Base-by-base conservation (phyloP, 805 yeast species). In the Lachancea waltii region DNA sequence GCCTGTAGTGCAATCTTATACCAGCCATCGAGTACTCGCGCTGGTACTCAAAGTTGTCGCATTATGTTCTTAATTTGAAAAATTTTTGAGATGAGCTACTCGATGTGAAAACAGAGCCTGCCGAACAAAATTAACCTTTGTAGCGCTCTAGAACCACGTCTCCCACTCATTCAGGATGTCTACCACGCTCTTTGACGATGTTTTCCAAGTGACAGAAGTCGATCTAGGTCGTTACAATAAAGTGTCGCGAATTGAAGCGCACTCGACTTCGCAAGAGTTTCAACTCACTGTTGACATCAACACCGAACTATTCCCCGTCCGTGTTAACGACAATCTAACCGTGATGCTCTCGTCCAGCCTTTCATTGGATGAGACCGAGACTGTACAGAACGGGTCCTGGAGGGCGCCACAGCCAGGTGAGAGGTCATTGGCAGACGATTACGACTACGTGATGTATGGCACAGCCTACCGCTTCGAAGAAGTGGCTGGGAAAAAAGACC, bases 391-490 rank as follows among this genome's bases (percentile, higher is more conserved):
- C 9, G 58, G 71, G 60, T 47, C 50, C 4, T 67, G 71, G 71
- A 67, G 70, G 55, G 69, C 70, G 14, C 95, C 95, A 31, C 83
- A 75, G 62, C 73, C 83, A 9, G 84, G 81, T 42, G 95, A 87
- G 50, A 75, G 81, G 56, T 75, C 94, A 5, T 71, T 90, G 53
- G 95, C 96, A 49, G 97, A 90, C 60, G 97, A 92, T 58, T 90
- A 87, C 67, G 97, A 90, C 62, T 92, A 92, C 54, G 97, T 92
- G 48, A 90, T 92, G 97, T 79, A 89, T 60, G 98, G 98, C 38
- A 87, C 95, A 5, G 95, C 92, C 32, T 92, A 92, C 70, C 89
- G 90, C 62, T 92, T 92, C 58, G 96, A 90, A 61, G 98, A 92
- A 65, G 76, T 81, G 45, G 41, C 41, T 20, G 48, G 47, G 24